These are phyloP conservation scores for Bruguiera parviflora DNA, from an alignment of 345 rosid species.

Conservation along the genomic window DNA sequence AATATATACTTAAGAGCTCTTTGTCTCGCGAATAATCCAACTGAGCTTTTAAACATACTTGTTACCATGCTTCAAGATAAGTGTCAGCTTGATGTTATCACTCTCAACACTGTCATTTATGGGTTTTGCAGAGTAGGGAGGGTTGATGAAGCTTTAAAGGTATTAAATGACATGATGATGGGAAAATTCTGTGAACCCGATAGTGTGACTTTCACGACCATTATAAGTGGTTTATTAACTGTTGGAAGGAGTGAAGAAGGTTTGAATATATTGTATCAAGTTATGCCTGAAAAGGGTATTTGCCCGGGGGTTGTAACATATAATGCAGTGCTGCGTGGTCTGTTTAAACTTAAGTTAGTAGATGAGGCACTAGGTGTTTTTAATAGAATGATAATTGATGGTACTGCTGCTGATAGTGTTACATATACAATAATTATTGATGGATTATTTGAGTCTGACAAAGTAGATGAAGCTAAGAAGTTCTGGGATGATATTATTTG, in stretches of 20 bases:
- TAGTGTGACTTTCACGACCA: conserved; percentile 65
- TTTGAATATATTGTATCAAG: conserved; percentile 42
- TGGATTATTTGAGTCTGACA: conserved; percentile 49
- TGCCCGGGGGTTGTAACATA: conserved; percentile 63
- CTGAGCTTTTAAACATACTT: conserved; percentile 63
- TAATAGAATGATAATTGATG: conserved; percentile 43
- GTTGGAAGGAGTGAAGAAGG: conserved; percentile 61
- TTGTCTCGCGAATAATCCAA: conserved; percentile 50
- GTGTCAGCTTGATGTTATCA: conserved; percentile 68
- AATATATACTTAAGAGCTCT: conserved; percentile 75
- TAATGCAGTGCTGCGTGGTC: conserved; percentile 63
- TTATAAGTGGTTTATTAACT: conserved; percentile 54
- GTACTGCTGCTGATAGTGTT: conserved; percentile 44
- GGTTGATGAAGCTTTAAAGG: conserved; percentile 64
- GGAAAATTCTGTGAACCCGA: conserved; percentile 78
- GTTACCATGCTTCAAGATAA: conserved; percentile 71
- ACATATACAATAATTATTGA: conserved; percentile 57
- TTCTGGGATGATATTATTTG: conserved; percentile 79
- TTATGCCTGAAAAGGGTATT: conserved; percentile 48
- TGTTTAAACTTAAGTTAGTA: conserved; percentile 45
- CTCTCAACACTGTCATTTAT: conserved; percentile 70
- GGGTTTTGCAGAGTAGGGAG: conserved; percentile 79
- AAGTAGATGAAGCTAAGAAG: conserved; percentile 57
- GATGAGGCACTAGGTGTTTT: conserved; percentile 54
- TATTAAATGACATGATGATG: conserved; percentile 63